phyloP scores from a whole-genome alignment of 257 asterid genomes.

The Solanum clarkiae region DNA sequence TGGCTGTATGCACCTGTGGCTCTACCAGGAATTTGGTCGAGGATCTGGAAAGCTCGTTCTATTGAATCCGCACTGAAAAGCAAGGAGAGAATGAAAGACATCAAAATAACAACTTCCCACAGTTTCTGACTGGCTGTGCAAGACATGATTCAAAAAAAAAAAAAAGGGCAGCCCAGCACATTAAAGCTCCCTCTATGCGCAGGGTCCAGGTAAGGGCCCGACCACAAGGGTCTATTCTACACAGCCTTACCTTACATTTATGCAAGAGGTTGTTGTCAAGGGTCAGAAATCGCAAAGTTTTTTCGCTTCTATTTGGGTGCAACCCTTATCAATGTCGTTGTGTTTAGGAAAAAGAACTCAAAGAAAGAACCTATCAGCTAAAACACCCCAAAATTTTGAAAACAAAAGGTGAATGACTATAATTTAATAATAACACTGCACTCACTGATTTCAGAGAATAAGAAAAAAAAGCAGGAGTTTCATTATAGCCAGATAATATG shows the following conservation, averaged over 20 bases:
- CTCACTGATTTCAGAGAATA: neutral
- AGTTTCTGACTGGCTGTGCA: neutral
- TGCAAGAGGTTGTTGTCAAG: too few species aligned
- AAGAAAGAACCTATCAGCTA: neutral
- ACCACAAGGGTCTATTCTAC: too few species aligned
- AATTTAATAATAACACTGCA: neutral
- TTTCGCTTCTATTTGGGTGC: neutral
- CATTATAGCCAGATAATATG: neutral
- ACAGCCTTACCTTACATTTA: too few species aligned
- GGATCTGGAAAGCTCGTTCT: conserved; percentile 83
- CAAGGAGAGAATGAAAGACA: neutral
- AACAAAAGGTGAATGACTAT: neutral
- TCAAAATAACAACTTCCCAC: neutral
- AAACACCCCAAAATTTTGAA: neutral
- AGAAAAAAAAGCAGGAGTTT: neutral
- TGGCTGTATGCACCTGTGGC: conserved; percentile 99
- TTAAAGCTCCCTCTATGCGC: too few species aligned
- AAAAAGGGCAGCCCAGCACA: too few species aligned
- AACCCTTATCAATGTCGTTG: neutral
- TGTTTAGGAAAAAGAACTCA: neutral
- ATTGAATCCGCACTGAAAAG: conserved; percentile 80
- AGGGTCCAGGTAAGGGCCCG: too few species aligned
- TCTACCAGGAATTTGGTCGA: conserved; percentile 93
- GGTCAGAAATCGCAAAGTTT: neutral
- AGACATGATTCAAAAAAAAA: neutral